Base-by-base conservation (phyloP, 768 basidiomycete species). In the Hericium coralloides region DNA sequence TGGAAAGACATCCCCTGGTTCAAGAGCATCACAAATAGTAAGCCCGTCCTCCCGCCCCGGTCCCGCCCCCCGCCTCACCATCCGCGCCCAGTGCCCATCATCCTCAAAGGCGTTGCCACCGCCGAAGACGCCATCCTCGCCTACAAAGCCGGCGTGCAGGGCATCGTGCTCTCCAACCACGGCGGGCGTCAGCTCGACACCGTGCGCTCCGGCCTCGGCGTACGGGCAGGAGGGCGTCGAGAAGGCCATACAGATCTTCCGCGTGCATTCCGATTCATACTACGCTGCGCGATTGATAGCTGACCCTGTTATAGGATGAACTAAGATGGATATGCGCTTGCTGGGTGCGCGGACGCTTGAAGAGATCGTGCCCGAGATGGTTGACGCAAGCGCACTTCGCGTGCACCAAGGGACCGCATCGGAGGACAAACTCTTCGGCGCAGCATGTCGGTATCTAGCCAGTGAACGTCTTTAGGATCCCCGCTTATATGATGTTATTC, bases 311-410 rank as follows among this genome's bases (percentile, higher is more conserved):
- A 9, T 66, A 98, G 92, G 92, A 95, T 63, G 95, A 99, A 70
- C 92, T 99, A 64, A 95, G 75, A 98, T 98, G 95, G 94, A 95
- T 71, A 80, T 98, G 81, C 86, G 95, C 15, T 76, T 98, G 1
- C 71, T 99, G 26, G 95, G 95, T 7, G 94, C 94, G 0, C 82
- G 78, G 3, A 87, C 80, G 0, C 69, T 98, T 47, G 79, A 78
- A 54, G 92, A 98, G 37, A 74, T 98, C 56, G 82, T 84, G 0
- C 90, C 89, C 0, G 81, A 83, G 47, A 95, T 98, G 95, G 92
- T 98, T 8, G 92, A 98, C 60, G 83, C 84, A 5, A 81, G 82
- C 2, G 84, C 81, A 52, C 71, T 95, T 26, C 72, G 76, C 52
- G 68, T 75, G 20, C 91, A 91, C 62, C 68, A 82, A 18, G 83